These are phyloP conservation scores for Chlorella variabilis DNA, from an alignment of 163 green algal species.

Conservation along the genomic window DNA sequence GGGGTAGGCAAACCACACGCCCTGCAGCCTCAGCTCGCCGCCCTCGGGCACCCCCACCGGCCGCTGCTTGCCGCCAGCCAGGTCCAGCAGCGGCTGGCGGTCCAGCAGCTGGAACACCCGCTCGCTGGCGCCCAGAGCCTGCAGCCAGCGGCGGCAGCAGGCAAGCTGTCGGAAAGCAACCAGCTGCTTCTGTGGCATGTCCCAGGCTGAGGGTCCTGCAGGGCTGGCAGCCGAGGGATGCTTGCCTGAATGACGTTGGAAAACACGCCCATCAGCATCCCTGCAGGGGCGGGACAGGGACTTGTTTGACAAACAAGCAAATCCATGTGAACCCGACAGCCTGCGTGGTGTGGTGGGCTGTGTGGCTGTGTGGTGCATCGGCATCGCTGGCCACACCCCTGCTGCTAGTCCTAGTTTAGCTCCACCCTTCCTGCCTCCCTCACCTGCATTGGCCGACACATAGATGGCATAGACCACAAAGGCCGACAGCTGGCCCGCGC, in stretches of 20 bases:
- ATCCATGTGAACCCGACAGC: too few species aligned
- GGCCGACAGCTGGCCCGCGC: conserved; percentile 55
- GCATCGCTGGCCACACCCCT: too few species aligned
- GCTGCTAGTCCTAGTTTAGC: too few species aligned
- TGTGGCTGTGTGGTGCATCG: too few species aligned
- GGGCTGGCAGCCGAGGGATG: too few species aligned
- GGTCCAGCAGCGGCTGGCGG: conserved; percentile 40
- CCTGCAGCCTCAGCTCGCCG: conserved; percentile 39
- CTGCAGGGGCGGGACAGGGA: too few species aligned
- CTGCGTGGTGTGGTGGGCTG: too few species aligned
- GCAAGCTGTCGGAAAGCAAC: not conserved
- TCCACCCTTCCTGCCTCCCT: too few species aligned
- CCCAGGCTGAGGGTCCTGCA: too few species aligned
- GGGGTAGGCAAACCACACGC: conserved; percentile 84
- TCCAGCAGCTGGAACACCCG: conserved; percentile 70
- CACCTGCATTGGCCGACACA: conserved; percentile 53
- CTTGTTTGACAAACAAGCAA: too few species aligned
- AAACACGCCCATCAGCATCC: conserved; percentile 48
- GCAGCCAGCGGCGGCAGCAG: not conserved
- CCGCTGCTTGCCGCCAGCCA: conserved; percentile 13
- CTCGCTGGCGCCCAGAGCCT: conserved; percentile 58
- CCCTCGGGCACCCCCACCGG: conserved; percentile 46
- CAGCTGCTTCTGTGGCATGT: too few species aligned
- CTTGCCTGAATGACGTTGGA: conserved; percentile 54
- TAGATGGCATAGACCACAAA: conserved; percentile 68